phyloP scores from a whole-genome alignment of 371 early-diverging fungal genomes.

The Mortierella sp. region DNA sequence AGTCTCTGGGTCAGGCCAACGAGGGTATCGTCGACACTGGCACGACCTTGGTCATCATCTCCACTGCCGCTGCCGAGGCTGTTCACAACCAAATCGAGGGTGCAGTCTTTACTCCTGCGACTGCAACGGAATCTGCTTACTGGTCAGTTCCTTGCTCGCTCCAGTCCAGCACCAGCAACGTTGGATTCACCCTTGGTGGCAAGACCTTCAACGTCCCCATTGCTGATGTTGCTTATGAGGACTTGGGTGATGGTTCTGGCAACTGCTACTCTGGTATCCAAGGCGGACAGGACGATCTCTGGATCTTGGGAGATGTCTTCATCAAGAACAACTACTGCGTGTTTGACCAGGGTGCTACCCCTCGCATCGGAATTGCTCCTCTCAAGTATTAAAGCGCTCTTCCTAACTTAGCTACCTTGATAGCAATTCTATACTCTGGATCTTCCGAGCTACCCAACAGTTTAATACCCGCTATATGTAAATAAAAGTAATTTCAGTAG shows the following conservation, averaged over 20 bases:
- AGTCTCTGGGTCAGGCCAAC: conserved; percentile 19
- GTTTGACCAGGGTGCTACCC: conserved; percentile 37
- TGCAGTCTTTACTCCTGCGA: conserved; percentile 18
- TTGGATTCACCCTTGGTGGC: conserved; percentile 44
- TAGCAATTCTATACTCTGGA: no score
- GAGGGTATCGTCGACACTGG: conserved; percentile 59
- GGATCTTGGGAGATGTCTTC: conserved; percentile 62
- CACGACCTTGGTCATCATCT: conserved; percentile 55
- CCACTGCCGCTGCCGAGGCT: conserved; percentile 20
- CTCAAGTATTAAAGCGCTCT: no score
- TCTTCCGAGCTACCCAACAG: no score
- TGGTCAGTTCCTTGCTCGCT: conserved; percentile 48
- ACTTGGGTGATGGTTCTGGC: conserved; percentile 25
- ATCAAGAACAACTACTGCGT: conserved; percentile 60
- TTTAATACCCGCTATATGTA: no score
- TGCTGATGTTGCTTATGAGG: conserved; percentile 41
- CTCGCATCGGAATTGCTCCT: conserved; percentile 15
- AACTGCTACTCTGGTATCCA: conserved; percentile 47
- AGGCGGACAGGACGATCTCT: conserved; percentile 42
- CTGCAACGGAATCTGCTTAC: conserved; percentile 5
- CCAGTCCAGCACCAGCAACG: conserved; percentile 13
- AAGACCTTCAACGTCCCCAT: conserved; percentile 32
- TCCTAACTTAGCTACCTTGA: no score
- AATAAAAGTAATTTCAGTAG: no score
- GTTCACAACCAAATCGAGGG: conserved; percentile 35